Base-by-base conservation (phyloP, 495 filamentous ascomycete species). In the Acidomyces sp. region DNA sequence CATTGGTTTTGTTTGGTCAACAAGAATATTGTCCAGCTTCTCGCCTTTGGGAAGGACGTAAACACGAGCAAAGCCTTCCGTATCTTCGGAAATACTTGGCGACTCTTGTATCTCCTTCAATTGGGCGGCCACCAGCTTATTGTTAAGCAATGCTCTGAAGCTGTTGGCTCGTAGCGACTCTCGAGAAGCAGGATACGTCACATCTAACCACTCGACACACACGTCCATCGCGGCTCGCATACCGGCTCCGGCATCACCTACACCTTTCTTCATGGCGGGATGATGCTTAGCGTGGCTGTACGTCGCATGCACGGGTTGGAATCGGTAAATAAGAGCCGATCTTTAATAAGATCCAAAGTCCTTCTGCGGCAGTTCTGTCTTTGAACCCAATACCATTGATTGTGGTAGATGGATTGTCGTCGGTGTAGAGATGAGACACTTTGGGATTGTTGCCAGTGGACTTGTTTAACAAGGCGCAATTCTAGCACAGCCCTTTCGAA, bases 351-450 rank as follows among this genome's bases (percentile, higher is more conserved):
- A 5, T 48, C 23, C 2, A 43, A 33, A 3, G 45, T 48, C 12
- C 32, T 13, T 17, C 13, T 2, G 45, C 45, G 13, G 45, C 39
- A 6, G 39, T 33, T 22, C 17, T 15, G 33, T 48, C 39, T 29
- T 48, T 43, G 45, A 48, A 48, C 22, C 39, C 45, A 9, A 33
- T 48, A 39, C 45, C 45, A 15, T 48, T 38, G 30, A 48, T 48
- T 2, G 45, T 43, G 3, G 45, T 42, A 10, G 30, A 6, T 3
- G 45, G 45, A 19, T 48, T 48, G 33, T 48, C 45, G 25, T 48
- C 45, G 9, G 45, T 48, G 37, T 48, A 48, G 15, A 48, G 39
- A 30, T 48, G 45, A 5, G 45, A 48, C 13, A 13, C 31, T 24
- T 42, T 48, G 6, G 45, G 45, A 26, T 42, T n/a, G n/a, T n/a